Evolutionary conservation across 129 eudicot species (phyloP).

Genomic region (Chrysanthemum lavandulifolium): DNA sequence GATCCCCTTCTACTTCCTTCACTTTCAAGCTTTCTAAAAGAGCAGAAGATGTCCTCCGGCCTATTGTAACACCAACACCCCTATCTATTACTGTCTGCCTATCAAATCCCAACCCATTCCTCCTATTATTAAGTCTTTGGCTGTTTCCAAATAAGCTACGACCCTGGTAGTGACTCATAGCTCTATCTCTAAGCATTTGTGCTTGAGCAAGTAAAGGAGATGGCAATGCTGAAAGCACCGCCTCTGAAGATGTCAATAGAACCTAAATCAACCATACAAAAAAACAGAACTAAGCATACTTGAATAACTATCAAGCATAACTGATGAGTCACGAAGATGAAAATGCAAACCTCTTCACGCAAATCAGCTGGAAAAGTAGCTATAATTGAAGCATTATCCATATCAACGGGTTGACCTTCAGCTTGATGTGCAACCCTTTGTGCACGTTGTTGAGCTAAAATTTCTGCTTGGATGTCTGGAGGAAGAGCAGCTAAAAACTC

Average conservation of each 20-base stretch:
- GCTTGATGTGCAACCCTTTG: conserved; percentile 88
- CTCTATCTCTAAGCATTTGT: conserved; percentile 98
- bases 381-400: conserved; percentile 97
- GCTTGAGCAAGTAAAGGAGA: conserved; percentile 99
- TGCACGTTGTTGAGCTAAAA: conserved; percentile 93
- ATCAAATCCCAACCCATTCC: conserved; percentile 84
- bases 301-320: not conserved
- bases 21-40: conserved; percentile 63
- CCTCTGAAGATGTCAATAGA: conserved; percentile 93
- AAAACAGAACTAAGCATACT: conserved; percentile 9
- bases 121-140: conserved; percentile 65
- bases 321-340: conserved; percentile 14
- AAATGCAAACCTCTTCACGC: conserved; percentile 88
- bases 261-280: conserved; percentile 46
- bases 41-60: conserved; percentile 61
- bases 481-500: conserved; percentile 99
- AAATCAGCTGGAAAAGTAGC: conserved; percentile 98
- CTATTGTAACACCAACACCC: conserved; percentile 87
- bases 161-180: conserved; percentile 99
- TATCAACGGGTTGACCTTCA: conserved; percentile 98
- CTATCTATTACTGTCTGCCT: conserved; percentile 82
- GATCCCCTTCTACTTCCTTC: conserved; percentile 96
- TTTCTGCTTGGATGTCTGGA: conserved; percentile 98
- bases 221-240: conserved; percentile 93
- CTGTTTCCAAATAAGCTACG: conserved; percentile 89